phyloP scores from a whole-genome alignment of 2,329 filamentous ascomycete genomes.

The Neoscytalidium dimidiatum region DNA sequence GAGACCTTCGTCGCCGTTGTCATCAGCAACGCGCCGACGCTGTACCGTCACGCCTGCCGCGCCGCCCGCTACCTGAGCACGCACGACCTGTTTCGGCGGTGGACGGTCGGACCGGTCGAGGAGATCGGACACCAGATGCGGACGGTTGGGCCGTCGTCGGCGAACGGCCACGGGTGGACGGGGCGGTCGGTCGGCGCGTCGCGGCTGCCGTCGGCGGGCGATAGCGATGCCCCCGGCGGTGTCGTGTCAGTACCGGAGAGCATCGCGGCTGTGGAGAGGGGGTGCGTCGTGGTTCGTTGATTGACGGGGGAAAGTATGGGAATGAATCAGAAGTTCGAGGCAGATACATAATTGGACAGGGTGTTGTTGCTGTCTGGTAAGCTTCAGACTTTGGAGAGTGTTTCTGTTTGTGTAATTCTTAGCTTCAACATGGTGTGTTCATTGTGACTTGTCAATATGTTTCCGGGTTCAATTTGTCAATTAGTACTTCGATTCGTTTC shows the following conservation, averaged over 20 bases:
- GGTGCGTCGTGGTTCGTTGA: background rate
- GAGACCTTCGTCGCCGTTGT: slow-evolving; percentile 50
- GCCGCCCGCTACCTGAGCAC: background rate
- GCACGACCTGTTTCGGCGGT: background rate
- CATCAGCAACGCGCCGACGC: slow-evolving; percentile 48
- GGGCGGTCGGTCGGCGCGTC: background rate
- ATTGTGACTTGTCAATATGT: too few species aligned
- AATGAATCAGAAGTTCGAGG: too few species aligned
- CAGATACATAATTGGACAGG: too few species aligned
- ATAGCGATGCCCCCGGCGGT: background rate
- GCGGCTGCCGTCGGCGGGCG: background rate
- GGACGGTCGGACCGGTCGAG: too few species aligned
- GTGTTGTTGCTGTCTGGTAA: too few species aligned
- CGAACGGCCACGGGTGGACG: background rate
- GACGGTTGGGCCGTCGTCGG: background rate
- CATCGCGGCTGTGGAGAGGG: background rate
- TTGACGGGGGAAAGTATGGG: too few species aligned
- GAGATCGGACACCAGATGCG: background rate
- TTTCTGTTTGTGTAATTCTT: too few species aligned
- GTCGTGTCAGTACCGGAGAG: background rate
- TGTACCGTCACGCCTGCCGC: slow-evolving; percentile 23
- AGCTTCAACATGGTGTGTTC: too few species aligned
- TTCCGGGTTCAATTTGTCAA: too few species aligned
- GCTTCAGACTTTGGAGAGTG: too few species aligned
- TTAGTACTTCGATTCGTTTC: too few species aligned